Evolutionary conservation across 2,329 filamentous ascomycete genomes (phyloP).

Genomic region (Capronia americana): DNA sequence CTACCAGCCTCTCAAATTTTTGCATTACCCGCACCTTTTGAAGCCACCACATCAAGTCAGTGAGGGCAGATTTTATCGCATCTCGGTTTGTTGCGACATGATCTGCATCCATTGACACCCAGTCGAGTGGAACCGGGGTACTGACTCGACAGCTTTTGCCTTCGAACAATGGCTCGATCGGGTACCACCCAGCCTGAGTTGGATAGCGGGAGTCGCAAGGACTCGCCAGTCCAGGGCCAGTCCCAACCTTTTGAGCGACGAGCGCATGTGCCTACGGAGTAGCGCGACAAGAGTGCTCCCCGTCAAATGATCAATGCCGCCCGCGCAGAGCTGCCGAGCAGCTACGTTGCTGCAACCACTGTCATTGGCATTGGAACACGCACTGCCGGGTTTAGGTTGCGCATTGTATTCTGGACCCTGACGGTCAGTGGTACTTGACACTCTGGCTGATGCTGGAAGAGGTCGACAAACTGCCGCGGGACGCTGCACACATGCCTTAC

Average conservation of each 20-base stretch:
- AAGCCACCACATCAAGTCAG: neutral
- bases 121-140: neutral
- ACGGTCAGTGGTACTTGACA: neutral
- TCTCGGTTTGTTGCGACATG: neutral
- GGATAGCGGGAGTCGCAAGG: neutral
- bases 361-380: neutral
- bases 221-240: neutral
- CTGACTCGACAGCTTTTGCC: neutral
- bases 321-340: neutral
- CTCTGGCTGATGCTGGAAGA: neutral
- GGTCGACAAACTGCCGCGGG: neutral
- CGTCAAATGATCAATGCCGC: constrained; percentile 1
- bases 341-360: neutral
- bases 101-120: neutral
- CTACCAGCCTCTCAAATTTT: neutral
- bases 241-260: neutral
- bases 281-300: neutral
- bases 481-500: neutral
- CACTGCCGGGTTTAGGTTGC: neutral
- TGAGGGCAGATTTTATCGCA: neutral
- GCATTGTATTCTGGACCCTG: neutral
- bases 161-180: neutral
- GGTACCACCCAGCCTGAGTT: neutral
- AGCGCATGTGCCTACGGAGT: neutral
- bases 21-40: neutral